Percentiles rank a stretch among this genome's conserved stretches.
These are phyloP conservation scores for Nakazawaea holstii DNA, from an alignment of 805 yeast genomes.

Conservation along the genomic window DNA sequence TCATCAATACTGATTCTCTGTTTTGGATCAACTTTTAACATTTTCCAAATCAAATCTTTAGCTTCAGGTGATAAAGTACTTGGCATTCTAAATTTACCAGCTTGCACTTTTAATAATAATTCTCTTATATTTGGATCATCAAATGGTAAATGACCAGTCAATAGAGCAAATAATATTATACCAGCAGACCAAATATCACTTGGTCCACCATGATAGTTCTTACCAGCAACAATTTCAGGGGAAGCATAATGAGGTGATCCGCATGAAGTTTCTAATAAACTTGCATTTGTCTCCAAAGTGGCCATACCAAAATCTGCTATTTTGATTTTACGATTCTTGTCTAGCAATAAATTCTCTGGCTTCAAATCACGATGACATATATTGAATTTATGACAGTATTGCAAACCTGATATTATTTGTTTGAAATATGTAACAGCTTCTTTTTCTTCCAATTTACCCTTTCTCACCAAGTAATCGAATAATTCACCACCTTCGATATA, in stretches of 20 bases:
- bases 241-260: constrained; percentile 99
- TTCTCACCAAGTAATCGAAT: constrained; percentile 84
- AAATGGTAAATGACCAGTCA: constrained; percentile 94
- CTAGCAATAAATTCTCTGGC: constrained; percentile 75
- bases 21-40: constrained; percentile 79
- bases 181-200: constrained; percentile 99
- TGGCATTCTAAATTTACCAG: constrained; percentile 84
- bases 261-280: constrained; percentile 87
- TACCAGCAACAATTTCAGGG: constrained; percentile 95
- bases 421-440: constrained; percentile 88
- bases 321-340: constrained; percentile 81
- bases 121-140: constrained; percentile 94
- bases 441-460: constrained; percentile 80
- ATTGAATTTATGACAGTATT: constrained; percentile 60
- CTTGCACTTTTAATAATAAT: constrained; percentile 82
- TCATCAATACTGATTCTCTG: constrained; percentile 74
- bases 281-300: constrained; percentile 78
- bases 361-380: constrained; percentile 77
- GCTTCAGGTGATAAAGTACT: constrained; percentile 77
- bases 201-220: constrained; percentile 93
- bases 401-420: constrained; percentile 61
- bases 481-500: constrained; percentile 97
- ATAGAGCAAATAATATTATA: constrained; percentile 84
- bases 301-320: constrained; percentile 99
- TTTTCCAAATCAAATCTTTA: constrained; percentile 71